Percentiles rank a stretch among this genome's conserved stretches.
phyloP scores from a whole-genome alignment of 78 protist genomes.

The Tieghemostelium lacteum region DNA sequence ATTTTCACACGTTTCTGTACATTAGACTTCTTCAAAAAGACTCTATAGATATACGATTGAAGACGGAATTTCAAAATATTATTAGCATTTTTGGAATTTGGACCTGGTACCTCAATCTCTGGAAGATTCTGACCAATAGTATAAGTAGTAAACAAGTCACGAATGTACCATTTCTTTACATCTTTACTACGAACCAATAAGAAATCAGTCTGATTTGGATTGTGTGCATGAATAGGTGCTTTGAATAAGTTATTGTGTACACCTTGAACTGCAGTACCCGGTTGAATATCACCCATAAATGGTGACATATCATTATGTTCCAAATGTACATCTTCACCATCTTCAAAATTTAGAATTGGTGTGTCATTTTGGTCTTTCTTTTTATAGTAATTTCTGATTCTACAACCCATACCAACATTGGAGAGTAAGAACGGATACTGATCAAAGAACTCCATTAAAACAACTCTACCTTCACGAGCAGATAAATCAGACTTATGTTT shows the following conservation, averaged over 20 bases:
- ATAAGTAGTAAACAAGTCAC: conserved; percentile 71
- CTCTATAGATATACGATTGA: conserved; percentile 74
- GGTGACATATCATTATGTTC: conserved; percentile 80
- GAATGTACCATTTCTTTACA: conserved; percentile 74
- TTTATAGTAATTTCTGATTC: conserved; percentile 69
- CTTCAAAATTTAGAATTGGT: conserved; percentile 32
- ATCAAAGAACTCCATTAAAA: conserved; percentile 82
- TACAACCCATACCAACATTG: conserved; percentile 84
- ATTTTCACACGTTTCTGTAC: conserved; percentile 59
- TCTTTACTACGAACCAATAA: conserved; percentile 73
- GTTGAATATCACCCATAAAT: conserved; percentile 77
- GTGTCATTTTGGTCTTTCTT: conserved; percentile 21
- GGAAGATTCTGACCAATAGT: conserved; percentile 79
- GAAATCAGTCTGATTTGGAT: conserved; percentile 73
- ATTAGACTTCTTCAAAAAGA: conserved; percentile 49
- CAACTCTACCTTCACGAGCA: conserved; percentile 82
- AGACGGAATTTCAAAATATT: conserved; percentile 61
- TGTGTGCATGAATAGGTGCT: conserved; percentile 79
- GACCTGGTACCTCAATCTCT: conserved; percentile 76
- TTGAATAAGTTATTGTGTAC: conserved; percentile 79
- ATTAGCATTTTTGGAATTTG: conserved; percentile 68
- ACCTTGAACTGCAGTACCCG: conserved; percentile 64
- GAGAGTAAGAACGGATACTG: conserved; percentile 75
- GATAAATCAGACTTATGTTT: conserved; percentile 79
- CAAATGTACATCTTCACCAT: conserved; percentile 70